Base-by-base conservation (phyloP, 2,329 filamentous ascomycete species). In the Fusarium sp. region DNA sequence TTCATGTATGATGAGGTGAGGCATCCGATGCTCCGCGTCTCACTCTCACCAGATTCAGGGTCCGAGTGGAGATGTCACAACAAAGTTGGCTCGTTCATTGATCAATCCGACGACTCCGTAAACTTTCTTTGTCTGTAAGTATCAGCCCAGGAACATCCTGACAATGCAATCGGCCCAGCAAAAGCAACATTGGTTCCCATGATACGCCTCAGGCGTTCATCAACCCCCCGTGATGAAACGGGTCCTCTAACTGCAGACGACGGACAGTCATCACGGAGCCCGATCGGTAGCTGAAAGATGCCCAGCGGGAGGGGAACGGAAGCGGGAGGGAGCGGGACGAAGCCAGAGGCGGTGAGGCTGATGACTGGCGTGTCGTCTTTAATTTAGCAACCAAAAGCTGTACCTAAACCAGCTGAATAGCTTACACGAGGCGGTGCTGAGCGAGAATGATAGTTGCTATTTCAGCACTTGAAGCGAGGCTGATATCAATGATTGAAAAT, bases 331-430 rank as follows among this genome's bases (percentile, higher is more conserved):
- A 78, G 74, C 75, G 75, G 75, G 75, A 77, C 75, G 75, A 70
- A 60, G 70, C 69, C 74, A 77, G 74, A 78, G 75, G 75, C 75
- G 75, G 75, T 77, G 75, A 77, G 75, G 69, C 74, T 77, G 75
- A 69, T 77, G 59, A 63, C 72, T 72, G 61, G 68, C 62, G 71
- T 51, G 63, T 59, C 30, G 32, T 63, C 47, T 58, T 48, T 56
- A 70, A 51, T 53, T 59, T 67, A 59, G 63, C 54, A 72, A 59
- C 38, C 45, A 69, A 53, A 50, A 18, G 35, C 57, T 48, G 47
- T 58, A 56, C 38, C 55, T 44, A 50, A 53, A 32, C 50, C 59
- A 69, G 72, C 72, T 74, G 72, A 72, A 54, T 14, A 24, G 36
- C 50, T 53, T 53, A 53, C 48, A 66, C 41, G 71, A 58, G 63